Conservation (phyloP, 2,329 filamentous ascomycete species). For the Fusarium succisae region DNA sequence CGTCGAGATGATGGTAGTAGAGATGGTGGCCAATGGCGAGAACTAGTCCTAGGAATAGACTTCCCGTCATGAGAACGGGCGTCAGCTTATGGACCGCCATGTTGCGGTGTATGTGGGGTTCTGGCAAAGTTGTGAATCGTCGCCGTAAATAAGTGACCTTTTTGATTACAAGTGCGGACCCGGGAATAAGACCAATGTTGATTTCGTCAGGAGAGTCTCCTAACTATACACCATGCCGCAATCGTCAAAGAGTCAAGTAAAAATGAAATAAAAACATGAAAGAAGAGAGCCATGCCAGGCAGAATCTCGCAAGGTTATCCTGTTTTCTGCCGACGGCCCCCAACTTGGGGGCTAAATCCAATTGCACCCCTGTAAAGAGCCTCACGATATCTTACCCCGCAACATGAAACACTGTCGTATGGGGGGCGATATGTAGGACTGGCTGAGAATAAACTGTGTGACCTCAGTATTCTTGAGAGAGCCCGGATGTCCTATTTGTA, state of each 20-base stretch:
- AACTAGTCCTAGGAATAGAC: neutral
- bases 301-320: neutral
- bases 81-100: slow-evolving; percentile 3
- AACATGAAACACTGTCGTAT: neutral
- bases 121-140: neutral
- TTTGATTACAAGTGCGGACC: neutral
- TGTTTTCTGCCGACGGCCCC: neutral
- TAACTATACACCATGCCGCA: accelerated
- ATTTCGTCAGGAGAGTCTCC: neutral
- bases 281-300: neutral
- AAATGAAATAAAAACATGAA: too few species aligned
- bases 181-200: accelerated
- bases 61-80: neutral
- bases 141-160: neutral
- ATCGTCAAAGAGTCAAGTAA: accelerated
- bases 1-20: neutral
- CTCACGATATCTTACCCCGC: neutral
- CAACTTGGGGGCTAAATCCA: neutral
- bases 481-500: too few species aligned
- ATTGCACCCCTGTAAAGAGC: neutral
- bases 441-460: too few species aligned
- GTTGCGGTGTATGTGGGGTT: neutral
- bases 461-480: too few species aligned
- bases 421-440: neutral
- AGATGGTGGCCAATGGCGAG: slow-evolving; percentile 15